Percentiles rank a stretch among this genome's conserved stretches.
phyloP scores from a whole-genome alignment of 2,329 filamentous ascomycete species.

The Fusarium sp. region DNA sequence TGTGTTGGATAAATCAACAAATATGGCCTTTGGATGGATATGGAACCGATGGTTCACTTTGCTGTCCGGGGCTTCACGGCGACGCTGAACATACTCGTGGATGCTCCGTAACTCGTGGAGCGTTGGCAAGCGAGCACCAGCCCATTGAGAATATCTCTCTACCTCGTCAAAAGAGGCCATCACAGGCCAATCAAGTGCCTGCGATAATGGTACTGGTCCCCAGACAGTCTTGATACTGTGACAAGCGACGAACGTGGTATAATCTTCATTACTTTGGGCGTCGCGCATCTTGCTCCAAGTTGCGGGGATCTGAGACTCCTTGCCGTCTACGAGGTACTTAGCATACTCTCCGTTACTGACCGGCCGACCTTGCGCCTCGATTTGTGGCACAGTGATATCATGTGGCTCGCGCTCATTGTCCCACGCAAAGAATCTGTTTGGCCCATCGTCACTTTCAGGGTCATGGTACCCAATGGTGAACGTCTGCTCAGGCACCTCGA shows the following conservation, averaged over 20 bases:
- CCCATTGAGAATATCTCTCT: conserved; percentile 14
- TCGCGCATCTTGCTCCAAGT: conserved; percentile 2
- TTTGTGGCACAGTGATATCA: background rate
- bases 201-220: background rate
- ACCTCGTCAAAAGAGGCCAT: conserved; percentile 27
- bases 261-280: background rate
- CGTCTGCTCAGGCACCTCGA: background rate
- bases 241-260: background rate
- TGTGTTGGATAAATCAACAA: background rate
- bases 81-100: conserved; percentile 6
- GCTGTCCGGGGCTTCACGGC: background rate
- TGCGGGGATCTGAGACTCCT: background rate
- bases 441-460: conserved; percentile 3
- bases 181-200: conserved; percentile 16
- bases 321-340: background rate
- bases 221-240: conserved; percentile 23
- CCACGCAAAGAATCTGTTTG: conserved; percentile 25
- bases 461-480: conserved; percentile 16
- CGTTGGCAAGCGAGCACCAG: conserved; percentile 15
- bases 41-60: conserved; percentile 3
- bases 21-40: background rate
- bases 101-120: conserved; percentile 24
- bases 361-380: conserved; percentile 12
- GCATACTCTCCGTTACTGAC: conserved; percentile 25
- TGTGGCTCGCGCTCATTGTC: conserved; percentile 30